These are phyloP conservation scores for Cryptosporidium baileyi DNA, from an alignment of 169 alveolate genomes.

Conservation along the genomic window DNA sequence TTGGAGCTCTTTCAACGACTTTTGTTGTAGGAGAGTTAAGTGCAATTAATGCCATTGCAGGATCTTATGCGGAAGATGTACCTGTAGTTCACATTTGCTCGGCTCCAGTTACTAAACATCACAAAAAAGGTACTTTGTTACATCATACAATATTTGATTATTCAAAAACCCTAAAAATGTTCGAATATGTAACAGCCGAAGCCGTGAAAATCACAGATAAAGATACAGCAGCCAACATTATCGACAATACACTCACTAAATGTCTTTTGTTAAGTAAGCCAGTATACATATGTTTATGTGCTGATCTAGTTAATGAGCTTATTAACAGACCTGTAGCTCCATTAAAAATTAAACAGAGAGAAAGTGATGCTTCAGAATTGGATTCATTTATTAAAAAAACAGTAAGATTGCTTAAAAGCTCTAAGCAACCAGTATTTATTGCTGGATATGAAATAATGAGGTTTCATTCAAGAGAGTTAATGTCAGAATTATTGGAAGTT, in stretches of 20 bases:
- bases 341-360: not conserved
- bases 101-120: constrained; percentile 68
- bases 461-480: constrained; percentile 3
- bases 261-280: constrained; percentile 70
- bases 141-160: constrained; percentile 77
- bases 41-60: constrained; percentile 76
- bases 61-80: constrained; percentile 74
- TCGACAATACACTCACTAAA: constrained; percentile 56
- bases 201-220: constrained; percentile 31
- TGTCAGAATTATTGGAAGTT: constrained; percentile 56
- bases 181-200: constrained; percentile 68
- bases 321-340: constrained; percentile 37
- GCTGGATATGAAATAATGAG: constrained; percentile 71
- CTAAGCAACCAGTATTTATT: constrained; percentile 71
- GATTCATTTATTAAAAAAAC: constrained; percentile 28
- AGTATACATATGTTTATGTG: constrained; percentile 72
- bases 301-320: constrained; percentile 69
- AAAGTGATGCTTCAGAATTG: constrained; percentile 25
- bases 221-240: constrained; percentile 62
- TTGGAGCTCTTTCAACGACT: constrained; percentile 74
- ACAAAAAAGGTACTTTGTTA: constrained; percentile 54
- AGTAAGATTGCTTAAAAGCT: not conserved
- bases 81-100: constrained; percentile 76
- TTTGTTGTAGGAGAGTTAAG: constrained; percentile 76
- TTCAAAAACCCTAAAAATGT: constrained; percentile 67